Evolutionary conservation across 2,329 filamentous ascomycete genomes (phyloP), one percentile per base, ranked within the genome.

Genomic region (Plectosphaerella sp.): DNA sequence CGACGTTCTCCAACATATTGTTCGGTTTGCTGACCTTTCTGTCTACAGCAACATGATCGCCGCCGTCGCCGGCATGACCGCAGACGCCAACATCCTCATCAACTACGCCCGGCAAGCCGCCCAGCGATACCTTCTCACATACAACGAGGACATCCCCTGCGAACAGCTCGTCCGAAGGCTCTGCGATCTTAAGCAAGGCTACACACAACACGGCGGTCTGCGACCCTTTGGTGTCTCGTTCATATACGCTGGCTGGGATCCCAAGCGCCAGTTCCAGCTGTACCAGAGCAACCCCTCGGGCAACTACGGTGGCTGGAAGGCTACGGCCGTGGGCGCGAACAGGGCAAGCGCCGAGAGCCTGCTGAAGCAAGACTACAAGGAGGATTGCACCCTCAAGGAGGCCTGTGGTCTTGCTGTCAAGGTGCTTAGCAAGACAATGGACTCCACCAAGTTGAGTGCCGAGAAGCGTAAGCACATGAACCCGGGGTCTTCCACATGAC

Each of bases 381-480:
- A 99, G 75, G 92, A 97, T 62, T 97, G 92, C 72, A 88, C 90
- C 60, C 73, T 99, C 67, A 90, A 96, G 77, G 94, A 99, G 77
- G 94, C 95, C 5, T 99, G 94, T 70, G 91, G 88, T 51, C 88
- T 97, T 80, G 94, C 94, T 11, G 94, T 99, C 70, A 99, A 99
- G 82, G 94, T 99, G 58, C 76, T 99, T 60, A 97, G 94, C 82
- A 99, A 99, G 86, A 99, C 94, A 6, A 99, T 99, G 95, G 94
- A 99, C 72, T 96, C 92, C 51, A 97, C 93, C 51, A 99, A 97
- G 80, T 76, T 99, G 67, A 97, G 91, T 78, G 96, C 91, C 67
- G 94, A 99, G 82, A 99, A 99, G 84, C 96, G 92, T 96, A 76
- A 72, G 89, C 79, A 4, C 83, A 35, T 8, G 6, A 39, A 39